These are phyloP conservation scores for Volvox africanus DNA, from an alignment of 139 green algal genomes.

Conservation along the genomic window DNA sequence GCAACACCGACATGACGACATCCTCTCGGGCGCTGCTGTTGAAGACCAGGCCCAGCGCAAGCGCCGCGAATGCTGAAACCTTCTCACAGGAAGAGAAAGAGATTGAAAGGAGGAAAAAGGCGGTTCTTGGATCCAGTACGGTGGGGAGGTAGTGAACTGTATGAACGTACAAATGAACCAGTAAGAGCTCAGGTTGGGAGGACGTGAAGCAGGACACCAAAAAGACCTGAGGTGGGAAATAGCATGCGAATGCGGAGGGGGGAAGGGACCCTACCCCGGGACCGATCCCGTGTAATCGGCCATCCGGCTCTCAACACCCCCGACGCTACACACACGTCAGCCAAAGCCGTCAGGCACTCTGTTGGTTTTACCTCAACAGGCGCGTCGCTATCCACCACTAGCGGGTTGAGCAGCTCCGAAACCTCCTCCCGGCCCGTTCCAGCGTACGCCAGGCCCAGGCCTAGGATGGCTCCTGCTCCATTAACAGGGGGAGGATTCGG, in stretches of 20 bases:
- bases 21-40: conserved; percentile 60
- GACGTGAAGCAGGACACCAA: background rate
- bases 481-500: background rate
- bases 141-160: background rate
- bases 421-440: conserved; percentile 85
- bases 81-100: background rate
- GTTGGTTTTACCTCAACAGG: conserved; percentile 81
- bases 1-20: conserved; percentile 85
- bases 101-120: background rate
- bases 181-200: background rate
- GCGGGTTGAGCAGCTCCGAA: conserved; percentile 70
- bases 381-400: conserved; percentile 83
- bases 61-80: conserved; percentile 82
- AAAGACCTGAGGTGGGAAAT: background rate
- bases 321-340: background rate
- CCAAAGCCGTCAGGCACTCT: background rate
- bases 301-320: background rate
- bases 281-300: too few relatives aligned
- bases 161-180: background rate
- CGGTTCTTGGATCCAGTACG: too few relatives aligned
- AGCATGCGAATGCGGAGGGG: background rate
- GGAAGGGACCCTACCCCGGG: background rate
- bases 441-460: conserved; percentile 98
- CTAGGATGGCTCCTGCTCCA: conserved; percentile 87
- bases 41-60: conserved; percentile 95